Base-by-base conservation (phyloP, 116 monocot genomes). In the Iris pallida region DNA sequence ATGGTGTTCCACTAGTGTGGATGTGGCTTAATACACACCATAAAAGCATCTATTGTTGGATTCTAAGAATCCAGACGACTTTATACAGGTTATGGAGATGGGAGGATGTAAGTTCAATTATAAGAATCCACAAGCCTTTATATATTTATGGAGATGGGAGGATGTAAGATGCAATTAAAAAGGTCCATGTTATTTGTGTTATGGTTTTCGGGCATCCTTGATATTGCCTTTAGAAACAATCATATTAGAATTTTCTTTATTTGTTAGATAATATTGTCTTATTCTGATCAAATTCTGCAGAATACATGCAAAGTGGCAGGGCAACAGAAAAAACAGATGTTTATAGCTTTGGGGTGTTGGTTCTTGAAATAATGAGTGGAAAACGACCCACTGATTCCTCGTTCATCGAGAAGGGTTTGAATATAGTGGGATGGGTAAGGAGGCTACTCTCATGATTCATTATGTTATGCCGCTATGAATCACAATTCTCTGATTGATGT, bases 311-410 rank as follows among this genome's bases (percentile, higher is more conserved):
- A 72, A 93, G 86, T 78, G 97, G 97, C 48, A 73, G 97, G 55
- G 97, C 92, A 73, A 98, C 97, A 19, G 97, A 92, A 66, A 98
- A 93, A 71, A 83, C 90, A 20, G 97, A 98, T 76, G 93, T 98
- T 48, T 98, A 98, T 78, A 98, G 97, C 53, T 98, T 98, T 79
- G 97, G 97, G 72, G 97, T 93, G 55, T 68, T 98, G 20, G 63
- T 98, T 64, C 93, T 98, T 59, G 97, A 98, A 76, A 66, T 98
- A 59, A 74, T 98, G 16, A 98, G 93, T 67, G 93, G 97, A 66
- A 98, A 98, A 71, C 82, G 93, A 20, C 92, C 97, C 48, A 98
- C 97, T 43, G 97, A 98, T 83, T 75, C 97, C 42, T 83, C 90
- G 45, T 98, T 90, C 75, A 83, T 90, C 52, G 93, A 92, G 67